Base-by-base conservation (phyloP, 129 eudicot genomes). In the Centella asiatica region DNA sequence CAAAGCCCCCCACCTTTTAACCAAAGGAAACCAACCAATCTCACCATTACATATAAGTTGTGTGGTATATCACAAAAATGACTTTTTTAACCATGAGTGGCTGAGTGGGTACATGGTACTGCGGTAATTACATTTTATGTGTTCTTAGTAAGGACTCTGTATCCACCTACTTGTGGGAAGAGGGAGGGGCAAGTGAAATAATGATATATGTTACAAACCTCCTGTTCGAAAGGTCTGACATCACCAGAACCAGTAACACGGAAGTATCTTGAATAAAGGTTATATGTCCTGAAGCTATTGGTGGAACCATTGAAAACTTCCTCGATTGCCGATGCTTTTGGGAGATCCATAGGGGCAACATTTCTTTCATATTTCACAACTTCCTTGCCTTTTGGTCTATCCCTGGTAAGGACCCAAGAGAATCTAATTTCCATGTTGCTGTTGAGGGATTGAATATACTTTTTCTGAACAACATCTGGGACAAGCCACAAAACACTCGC, bases 201-300 rank as follows among this genome's bases (percentile, higher is more conserved):
- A n/a, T n/a, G n/a, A n/a, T n/a, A n/a, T n/a, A n/a, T 60, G 51
- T 59, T 54, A 60, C 74, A 48, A 71, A 92, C 99, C 96, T 80
- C 88, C 44, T 75, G 86, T 48, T 87, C 95, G 57, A 93, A 74
- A 57, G 84, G 73, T 48, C 99, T 80, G 57, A 93, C 99, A 44
- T 93, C 99, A 60, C 99, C 99, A 39, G 99, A 88, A 69, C 99
- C 99, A 72, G 99, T 93, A 29, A 93, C 95, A 26, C 99, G 84
- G 47, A 93, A 82, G 66, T 74, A 77, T 70, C 95, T 87, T 18
- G 90, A 89, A 60, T 82, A 87, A 65, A 87, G 81, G 77, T 87
- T 85, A 65, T 77, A 37, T 37, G 83, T 71, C 75, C 95, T 82
- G 70, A 93, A 85, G 82, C 95, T 87, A 48, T 79, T 58, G 27